Evolutionary conservation across 345 rosid species (phyloP).

Genomic region (Murraya paniculata): DNA sequence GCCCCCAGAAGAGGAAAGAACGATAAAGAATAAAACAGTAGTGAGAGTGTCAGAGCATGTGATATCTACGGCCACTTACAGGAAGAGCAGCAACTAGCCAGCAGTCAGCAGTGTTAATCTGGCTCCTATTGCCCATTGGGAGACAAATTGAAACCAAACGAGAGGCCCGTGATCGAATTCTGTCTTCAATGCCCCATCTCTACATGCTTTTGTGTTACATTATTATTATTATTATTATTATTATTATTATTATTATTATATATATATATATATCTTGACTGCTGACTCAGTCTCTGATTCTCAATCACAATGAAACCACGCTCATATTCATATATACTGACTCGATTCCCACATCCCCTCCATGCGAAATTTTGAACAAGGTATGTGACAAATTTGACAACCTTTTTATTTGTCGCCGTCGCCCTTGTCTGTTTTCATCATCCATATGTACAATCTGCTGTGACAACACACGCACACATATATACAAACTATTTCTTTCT

Average conservation of each 20-base stretch:
- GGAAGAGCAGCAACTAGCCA: constrained; percentile 1
- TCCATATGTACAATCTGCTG: neutral
- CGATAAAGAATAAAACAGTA: constrained; percentile 38
- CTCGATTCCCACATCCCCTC: constrained; percentile 30
- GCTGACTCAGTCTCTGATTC: constrained; percentile 13
- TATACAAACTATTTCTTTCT: too few relatives aligned
- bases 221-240: too few relatives aligned
- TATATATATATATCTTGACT: neutral
- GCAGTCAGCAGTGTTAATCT: neutral
- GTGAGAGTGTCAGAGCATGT: constrained; percentile 46
- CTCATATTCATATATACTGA: neutral
- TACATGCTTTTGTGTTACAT: neutral
- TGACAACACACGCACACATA: neutral
- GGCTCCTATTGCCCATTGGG: neutral
- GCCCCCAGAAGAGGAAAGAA: constrained; percentile 26
- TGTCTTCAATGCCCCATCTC: constrained; percentile 3
- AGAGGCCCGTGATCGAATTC: constrained; percentile 44
- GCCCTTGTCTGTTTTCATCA: neutral
- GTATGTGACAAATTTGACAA: neutral
- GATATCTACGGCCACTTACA: constrained; percentile 18
- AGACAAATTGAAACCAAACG: constrained; percentile 35
- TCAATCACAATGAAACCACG: constrained; percentile 12
- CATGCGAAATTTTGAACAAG: constrained; percentile 7
- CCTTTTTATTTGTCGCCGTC: neutral
- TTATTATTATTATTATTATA: too few relatives aligned